A percentile compares a stretch with the other conserved stretches of the same genome.
These are phyloP conservation scores for Penicillium argentinense DNA, from an alignment of 495 filamentous ascomycete genomes.

Conservation along the genomic window DNA sequence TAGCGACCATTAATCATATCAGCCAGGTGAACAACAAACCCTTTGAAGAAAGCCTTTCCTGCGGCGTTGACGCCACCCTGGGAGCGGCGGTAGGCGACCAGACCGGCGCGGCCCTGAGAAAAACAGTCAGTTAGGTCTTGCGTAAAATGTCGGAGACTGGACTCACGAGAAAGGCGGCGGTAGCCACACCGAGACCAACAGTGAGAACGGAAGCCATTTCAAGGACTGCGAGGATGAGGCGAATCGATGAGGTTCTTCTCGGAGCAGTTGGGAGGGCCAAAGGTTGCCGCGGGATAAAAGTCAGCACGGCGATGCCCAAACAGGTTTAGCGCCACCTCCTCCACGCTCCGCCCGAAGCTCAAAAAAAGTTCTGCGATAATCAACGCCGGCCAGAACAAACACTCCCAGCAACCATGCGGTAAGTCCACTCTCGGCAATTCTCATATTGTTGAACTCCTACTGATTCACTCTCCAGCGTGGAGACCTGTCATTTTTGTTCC, in stretches of 20 bases:
- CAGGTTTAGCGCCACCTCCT: slow-evolving; percentile 29
- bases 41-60: slow-evolving; percentile 93
- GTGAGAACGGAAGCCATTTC: slow-evolving; percentile 73
- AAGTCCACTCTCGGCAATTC: slow-evolving; percentile 3
- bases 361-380: slow-evolving; percentile 31
- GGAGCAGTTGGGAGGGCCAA: slow-evolving; percentile 6
- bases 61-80: slow-evolving; percentile 72
- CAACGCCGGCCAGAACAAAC: slow-evolving; percentile 20
- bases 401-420: slow-evolving; percentile 36
- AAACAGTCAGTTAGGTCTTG: slow-evolving; percentile 14
- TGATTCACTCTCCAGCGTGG: slow-evolving; percentile 54
- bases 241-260: slow-evolving; percentile 2
- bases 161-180: slow-evolving; percentile 74
- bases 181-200: slow-evolving; percentile 77
- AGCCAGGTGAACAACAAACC: slow-evolving; percentile 38
- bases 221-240: slow-evolving; percentile 3
- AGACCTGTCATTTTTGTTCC: slow-evolving; percentile 92
- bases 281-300: slow-evolving; percentile 26
- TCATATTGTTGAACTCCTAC: neutral
- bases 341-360: slow-evolving; percentile 33
- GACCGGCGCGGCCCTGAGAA: slow-evolving; percentile 79
- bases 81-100: slow-evolving; percentile 83
- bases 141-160: neutral
- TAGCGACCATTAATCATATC: neutral
- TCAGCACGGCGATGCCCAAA: slow-evolving; percentile 26